These are phyloP conservation scores for Exophiala aquamarina DNA, from an alignment of 2,329 filamentous ascomycete genomes.

Conservation along the genomic window DNA sequence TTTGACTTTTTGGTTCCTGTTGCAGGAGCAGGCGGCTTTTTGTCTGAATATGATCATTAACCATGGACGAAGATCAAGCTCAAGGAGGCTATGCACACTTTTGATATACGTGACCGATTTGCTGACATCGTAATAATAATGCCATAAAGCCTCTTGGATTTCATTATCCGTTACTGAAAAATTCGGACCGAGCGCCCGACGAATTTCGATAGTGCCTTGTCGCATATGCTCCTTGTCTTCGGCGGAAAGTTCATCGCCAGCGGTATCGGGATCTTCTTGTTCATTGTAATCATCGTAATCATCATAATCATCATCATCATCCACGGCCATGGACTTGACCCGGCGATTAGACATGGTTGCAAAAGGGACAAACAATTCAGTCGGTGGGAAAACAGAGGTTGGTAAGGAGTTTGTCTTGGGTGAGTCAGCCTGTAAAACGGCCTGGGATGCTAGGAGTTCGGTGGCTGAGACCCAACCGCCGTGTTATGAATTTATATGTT, in stretches of 20 bases:
- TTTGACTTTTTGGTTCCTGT: constrained; percentile 12
- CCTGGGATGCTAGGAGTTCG: too few species aligned
- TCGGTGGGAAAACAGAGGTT: not conserved
- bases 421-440: too few species aligned
- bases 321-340: constrained; percentile 44
- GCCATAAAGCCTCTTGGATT: constrained; percentile 87
- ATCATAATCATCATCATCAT: constrained; percentile 44
- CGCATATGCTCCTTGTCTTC: constrained; percentile 59
- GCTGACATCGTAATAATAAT: constrained; percentile 91
- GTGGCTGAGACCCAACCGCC: too few species aligned
- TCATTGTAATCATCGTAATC: constrained; percentile 42
- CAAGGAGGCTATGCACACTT: constrained; percentile 47
- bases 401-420: too few species aligned
- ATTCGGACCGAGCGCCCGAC: constrained; percentile 63
- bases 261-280: constrained; percentile 23
- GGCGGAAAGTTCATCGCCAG: constrained; percentile 35
- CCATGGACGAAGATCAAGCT: not conserved
- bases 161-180: constrained; percentile 66
- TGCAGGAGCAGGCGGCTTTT: constrained; percentile 12
- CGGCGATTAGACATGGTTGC: constrained; percentile 46
- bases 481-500: too few species aligned
- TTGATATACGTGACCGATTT: constrained; percentile 81
- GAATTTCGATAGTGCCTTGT: constrained; percentile 66
- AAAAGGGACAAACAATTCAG: not conserved
- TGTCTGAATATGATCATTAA: constrained; percentile 15